Conservation (phyloP, 202 grass and related monocot species). For the Brachypodium distachyon region DNA sequence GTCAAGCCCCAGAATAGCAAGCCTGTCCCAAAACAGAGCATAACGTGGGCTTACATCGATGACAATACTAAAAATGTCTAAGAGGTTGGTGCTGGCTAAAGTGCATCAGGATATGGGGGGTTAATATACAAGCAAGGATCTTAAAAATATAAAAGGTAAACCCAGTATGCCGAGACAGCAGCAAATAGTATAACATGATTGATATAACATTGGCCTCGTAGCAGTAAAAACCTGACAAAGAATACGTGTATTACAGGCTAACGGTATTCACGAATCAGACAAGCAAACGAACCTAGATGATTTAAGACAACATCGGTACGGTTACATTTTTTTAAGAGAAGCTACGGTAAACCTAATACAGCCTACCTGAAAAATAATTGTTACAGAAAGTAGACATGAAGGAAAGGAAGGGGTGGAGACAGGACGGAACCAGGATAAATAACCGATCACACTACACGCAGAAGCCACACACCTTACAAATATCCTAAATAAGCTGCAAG, state of each 20-base stretch:
- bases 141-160: neutral
- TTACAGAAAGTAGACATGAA: neutral
- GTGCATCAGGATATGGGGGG: neutral
- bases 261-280: neutral
- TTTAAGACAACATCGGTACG: neutral
- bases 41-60: neutral
- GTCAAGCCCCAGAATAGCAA: neutral
- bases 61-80: no score
- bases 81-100: neutral
- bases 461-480: neutral
- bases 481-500: neutral
- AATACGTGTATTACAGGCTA: neutral
- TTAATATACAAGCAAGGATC: neutral
- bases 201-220: neutral
- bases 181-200: neutral
- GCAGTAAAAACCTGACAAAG: neutral
- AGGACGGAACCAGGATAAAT: no score
- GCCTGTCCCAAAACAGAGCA: slow-evolving; percentile 5
- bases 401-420: neutral
- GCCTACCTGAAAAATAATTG: neutral
- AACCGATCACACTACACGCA: neutral
- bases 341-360: neutral
- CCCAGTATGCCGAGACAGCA: neutral
- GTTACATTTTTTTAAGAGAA: neutral
- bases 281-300: neutral